Evolutionary conservation across 192 early-diverging fungal species (phyloP).

Genomic region (Paraglomus brasilianum): DNA sequence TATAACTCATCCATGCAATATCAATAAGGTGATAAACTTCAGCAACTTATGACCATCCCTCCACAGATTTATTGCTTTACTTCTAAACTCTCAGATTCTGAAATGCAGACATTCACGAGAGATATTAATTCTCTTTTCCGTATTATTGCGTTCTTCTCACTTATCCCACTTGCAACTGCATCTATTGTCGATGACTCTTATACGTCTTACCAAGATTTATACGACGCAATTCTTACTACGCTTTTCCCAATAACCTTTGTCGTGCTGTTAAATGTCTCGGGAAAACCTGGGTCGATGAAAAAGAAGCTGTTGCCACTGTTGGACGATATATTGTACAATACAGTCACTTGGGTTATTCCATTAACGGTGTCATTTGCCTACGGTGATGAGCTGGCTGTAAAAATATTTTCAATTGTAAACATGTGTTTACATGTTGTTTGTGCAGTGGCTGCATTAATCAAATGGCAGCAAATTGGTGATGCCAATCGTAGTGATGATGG

Average conservation of each 20-base stretch:
- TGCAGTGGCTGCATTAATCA: slow-evolving; percentile 2
- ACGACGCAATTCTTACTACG: slow-evolving; percentile 12
- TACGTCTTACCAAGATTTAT: slow-evolving; percentile 1
- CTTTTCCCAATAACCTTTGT: slow-evolving; percentile 18
- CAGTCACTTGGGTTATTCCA: slow-evolving; percentile 24
- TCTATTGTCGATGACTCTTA: slow-evolving; percentile 5
- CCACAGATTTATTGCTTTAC: too few relatives aligned
- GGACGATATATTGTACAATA: slow-evolving; percentile 26
- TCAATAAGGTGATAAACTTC: too few relatives aligned
- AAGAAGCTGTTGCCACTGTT: slow-evolving; percentile 9
- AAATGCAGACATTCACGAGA: too few relatives aligned
- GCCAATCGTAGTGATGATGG: too few relatives aligned
- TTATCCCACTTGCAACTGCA: background rate
- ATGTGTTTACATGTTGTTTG: slow-evolving; percentile 16
- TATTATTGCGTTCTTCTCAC: slow-evolving; percentile 4
- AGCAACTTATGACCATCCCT: too few relatives aligned
- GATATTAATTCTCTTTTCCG: too few relatives aligned
- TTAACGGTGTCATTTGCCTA: slow-evolving; percentile 3
- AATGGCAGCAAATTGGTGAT: too few relatives aligned
- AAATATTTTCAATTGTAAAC: slow-evolving; percentile 30
- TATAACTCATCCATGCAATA: too few relatives aligned
- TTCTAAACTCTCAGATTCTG: too few relatives aligned
- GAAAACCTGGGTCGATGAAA: background rate
- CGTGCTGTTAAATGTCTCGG: background rate
- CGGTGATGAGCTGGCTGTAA: background rate